A percentile compares a stretch with the other conserved stretches of the same genome.
Conservation (phyloP, 371 early-diverging fungal genomes). For the Nematocida sp. region DNA sequence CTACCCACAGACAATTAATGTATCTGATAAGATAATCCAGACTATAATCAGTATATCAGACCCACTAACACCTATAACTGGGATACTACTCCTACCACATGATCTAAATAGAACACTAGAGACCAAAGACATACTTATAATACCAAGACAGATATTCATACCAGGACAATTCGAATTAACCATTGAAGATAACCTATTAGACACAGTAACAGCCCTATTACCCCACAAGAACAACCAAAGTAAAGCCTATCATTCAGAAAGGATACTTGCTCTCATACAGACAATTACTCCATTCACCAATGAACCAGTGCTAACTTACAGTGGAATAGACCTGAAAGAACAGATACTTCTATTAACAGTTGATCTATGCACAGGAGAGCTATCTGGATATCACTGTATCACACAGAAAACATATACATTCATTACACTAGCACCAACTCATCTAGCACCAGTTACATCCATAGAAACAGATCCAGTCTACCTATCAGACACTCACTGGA, state of each 20-base stretch:
- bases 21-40: no score
- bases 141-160: neutral
- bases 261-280: neutral
- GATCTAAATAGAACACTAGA: no score
- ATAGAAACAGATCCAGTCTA: neutral
- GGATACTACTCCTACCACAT: no score
- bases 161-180: neutral
- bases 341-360: neutral
- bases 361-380: neutral
- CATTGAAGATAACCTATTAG: neutral
- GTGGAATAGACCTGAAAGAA: neutral
- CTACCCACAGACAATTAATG: no score
- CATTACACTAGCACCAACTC: neutral
- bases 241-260: no score
- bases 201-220: neutral
- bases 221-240: no score
- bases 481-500: conserved; percentile 29
- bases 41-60: neutral
- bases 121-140: neutral
- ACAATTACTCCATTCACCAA: neutral
- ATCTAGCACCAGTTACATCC: neutral
- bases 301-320: neutral
- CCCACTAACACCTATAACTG: neutral
- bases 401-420: neutral
- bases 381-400: neutral